Evolutionary conservation across 306 rosid genomes (phyloP).

Genomic region (cucumber (Cucumis sativus)): DNA sequence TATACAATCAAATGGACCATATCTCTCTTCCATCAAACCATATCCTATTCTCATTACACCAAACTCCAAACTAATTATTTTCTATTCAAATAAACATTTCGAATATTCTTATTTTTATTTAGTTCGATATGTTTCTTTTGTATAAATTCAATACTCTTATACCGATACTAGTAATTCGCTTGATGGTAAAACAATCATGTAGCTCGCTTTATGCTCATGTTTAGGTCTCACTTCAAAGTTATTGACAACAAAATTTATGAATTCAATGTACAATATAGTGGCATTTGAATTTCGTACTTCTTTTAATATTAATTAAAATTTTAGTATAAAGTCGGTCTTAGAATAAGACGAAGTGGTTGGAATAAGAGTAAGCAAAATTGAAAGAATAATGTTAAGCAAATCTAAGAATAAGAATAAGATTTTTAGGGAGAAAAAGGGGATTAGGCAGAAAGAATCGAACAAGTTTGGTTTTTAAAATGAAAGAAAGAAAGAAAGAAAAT

Average conservation of each 20-base stretch:
- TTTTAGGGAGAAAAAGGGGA: background rate
- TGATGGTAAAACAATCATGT: no score
- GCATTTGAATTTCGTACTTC: no score
- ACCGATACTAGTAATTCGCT: no score
- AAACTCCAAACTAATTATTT: background rate
- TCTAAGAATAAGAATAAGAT: constrained; percentile 2
- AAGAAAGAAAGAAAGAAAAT: background rate
- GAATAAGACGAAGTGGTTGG: background rate
- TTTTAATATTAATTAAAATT: background rate
- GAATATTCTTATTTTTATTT: no score
- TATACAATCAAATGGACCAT: background rate
- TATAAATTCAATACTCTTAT: no score
- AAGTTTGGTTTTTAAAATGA: background rate
- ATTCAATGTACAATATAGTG: no score
- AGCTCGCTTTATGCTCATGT: no score
- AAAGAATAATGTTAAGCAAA: background rate
- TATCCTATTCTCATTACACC: background rate
- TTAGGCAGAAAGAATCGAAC: background rate
- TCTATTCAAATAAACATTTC: no score
- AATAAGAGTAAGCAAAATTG: background rate
- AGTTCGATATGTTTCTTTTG: no score
- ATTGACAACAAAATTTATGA: no score
- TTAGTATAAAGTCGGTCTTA: background rate
- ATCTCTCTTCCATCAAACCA: background rate
- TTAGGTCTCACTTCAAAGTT: no score